Base-by-base conservation (phyloP, 1,139 yeast genomes). In the Yamadazyma friedrichii region DNA sequence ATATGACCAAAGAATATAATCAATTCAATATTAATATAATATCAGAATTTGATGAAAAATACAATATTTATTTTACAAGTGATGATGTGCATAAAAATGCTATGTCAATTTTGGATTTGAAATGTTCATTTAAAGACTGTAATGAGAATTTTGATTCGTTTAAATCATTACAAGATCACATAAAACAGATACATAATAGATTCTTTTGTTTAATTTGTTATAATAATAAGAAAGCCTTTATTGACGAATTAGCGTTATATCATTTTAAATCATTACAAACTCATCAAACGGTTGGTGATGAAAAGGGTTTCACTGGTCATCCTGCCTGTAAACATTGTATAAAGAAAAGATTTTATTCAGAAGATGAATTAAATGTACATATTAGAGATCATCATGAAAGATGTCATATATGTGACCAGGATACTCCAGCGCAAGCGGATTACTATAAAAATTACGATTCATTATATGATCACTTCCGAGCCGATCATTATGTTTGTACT, bases 281-380 rank as follows among this genome's bases (percentile, higher is more conserved):
- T 40, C 99, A 93, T 63, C 85, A 84, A 56, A 61, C 73, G 5
- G 73, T 69, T 33, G 97, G 96, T 35, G 81, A 76, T 44, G 75
- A 72, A 35, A 62, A 66, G 15, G 97, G 97, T 2, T 91, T 91
- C 59, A 70, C 65, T 9, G 98, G 98, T 0, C 99, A 93, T 58
- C 97, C 98, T 0, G 74, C 76, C 50, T 93, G 99, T 70, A 80
- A 79, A 50, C 88, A 88, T 59, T 93, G 98, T 62, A 65, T 76
- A 4, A 80, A 81, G 1, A 74, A 70, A 50, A 64, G 95, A 43
- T 91, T 88, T 58, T 93, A 93, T 58, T 88, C 96, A 0, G 89
- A 82, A 41, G 97, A 93, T 57, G 98, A 91, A 58, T 70, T 89
- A 52, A 81, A 79, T 53, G 64, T 82, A 31, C 99, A 93, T 61